A percentile compares a stretch with the other conserved stretches of the same genome.
phyloP scores from a whole-genome alignment of 768 basidiomycete species.

The Leccinum pellstonianum region DNA sequence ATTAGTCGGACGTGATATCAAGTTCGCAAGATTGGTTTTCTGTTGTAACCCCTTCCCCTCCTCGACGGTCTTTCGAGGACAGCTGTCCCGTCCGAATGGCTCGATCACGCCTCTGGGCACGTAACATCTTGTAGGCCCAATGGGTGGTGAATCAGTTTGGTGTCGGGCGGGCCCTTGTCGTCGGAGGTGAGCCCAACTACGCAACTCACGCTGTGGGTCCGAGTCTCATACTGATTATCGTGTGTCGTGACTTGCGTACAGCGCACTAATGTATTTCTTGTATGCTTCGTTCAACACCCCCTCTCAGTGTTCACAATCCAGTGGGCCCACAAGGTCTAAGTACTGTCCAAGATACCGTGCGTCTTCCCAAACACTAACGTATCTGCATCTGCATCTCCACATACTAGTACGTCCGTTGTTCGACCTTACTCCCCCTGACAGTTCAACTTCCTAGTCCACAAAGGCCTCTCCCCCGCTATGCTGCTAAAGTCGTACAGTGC shows the following conservation, averaged over 20 bases:
- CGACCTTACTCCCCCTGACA: too few species aligned
- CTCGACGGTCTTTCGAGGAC: too few species aligned
- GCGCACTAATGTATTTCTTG: background rate
- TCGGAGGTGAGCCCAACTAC: constrained; percentile 36
- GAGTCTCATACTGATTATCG: background rate
- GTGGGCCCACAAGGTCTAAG: constrained; percentile 36
- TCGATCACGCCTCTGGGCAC: too few species aligned
- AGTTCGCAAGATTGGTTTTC: constrained; percentile 29
- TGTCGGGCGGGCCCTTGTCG: constrained; percentile 41
- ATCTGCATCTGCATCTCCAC: too few species aligned
- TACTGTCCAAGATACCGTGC: constrained; percentile 39
- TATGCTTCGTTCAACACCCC: too few species aligned
- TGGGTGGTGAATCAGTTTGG: constrained; percentile 45
- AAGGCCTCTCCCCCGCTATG: too few species aligned
- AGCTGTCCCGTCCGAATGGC: background rate
- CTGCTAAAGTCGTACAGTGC: too few species aligned
- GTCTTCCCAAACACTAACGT: constrained; percentile 13
- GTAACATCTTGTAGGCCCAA: constrained; percentile 35
- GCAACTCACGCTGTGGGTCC: too few species aligned
- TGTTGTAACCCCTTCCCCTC: background rate
- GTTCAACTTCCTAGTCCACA: too few species aligned
- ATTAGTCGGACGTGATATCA: constrained; percentile 27
- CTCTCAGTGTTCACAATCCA: constrained; percentile 22
- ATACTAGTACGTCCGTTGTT: too few species aligned
- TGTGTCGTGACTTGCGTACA: constrained; percentile 13